Conservation (phyloP, 1,139 yeast genomes). For the Lipomyces yarrowii region DNA sequence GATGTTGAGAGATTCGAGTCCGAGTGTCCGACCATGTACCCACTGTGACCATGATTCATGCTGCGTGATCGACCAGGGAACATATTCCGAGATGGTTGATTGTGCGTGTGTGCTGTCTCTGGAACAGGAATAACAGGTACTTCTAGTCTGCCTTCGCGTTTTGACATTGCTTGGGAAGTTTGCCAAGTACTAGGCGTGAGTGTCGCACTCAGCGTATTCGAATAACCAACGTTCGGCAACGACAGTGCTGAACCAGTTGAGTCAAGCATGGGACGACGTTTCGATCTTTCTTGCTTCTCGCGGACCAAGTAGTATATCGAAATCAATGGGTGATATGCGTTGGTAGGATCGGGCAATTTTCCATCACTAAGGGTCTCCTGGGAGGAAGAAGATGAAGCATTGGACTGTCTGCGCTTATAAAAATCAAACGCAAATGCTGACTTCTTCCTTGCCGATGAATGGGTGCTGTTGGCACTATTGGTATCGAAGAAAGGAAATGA, state of each 20-base stretch:
- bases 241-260: conserved; percentile 15
- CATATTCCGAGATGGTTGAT: conserved; percentile 21
- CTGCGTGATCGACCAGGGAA: conserved; percentile 30
- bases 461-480: background rate
- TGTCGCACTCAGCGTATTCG: background rate
- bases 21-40: conserved; percentile 19
- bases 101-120: conserved; percentile 30
- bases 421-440: conserved; percentile 37
- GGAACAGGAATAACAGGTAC: conserved; percentile 31
- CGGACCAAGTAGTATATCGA: conserved; percentile 84
- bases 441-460: conserved; percentile 14
- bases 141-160: conserved; percentile 11
- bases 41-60: conserved; percentile 26
- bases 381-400: conserved; percentile 19
- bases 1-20: conserved; percentile 17
- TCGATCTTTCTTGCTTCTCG: conserved; percentile 67
- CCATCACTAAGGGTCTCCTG: conserved; percentile 23
- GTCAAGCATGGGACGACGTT: conserved; percentile 27
- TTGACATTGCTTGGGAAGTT: background rate
- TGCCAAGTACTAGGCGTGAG: background rate
- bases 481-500: conserved; percentile 10
- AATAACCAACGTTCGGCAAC: background rate
- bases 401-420: conserved; percentile 31
- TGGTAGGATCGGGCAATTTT: conserved; percentile 71
- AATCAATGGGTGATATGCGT: conserved; percentile 84